Base-by-base conservation (phyloP, 768 basidiomycete species). In the Boletus pseudo-olivaceus region DNA sequence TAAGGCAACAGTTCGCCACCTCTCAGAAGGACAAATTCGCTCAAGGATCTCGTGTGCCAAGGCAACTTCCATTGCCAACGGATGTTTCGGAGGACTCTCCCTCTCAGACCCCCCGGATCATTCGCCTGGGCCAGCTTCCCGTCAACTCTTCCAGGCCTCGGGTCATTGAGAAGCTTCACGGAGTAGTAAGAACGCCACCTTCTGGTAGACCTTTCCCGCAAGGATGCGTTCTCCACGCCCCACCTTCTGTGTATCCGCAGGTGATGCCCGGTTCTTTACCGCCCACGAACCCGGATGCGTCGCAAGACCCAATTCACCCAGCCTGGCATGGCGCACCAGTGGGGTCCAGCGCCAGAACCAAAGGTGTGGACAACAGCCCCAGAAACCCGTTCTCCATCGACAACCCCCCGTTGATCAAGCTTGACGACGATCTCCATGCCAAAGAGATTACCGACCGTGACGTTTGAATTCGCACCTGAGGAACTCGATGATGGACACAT, bases 181-280 rank as follows among this genome's bases (percentile, higher is more conserved):
- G 54, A 27, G n/a, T 39, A 5, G 33, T 14, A 27, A 50, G 40
- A 7, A 37, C 27, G 37, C 8, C 27, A 15, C n/a, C 19, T n/a
- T n/a, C n/a, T 3, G 34, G 39, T 12, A 37, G 34, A 37, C 27
- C 23, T 23, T 41, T 45, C 4, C 6, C 14, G 11, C 58, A 53
- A 20, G 49, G 53, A 19, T n/a, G 47, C 8, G 42, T 66, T 34
- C 54, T 55, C 27, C 67, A 51, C 20, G 67, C 66, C 19, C 64
- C 64, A 12, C 42, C 47, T 30, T 64, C 59, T 34, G 62, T 61
- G 15, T 69, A 68, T 52, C 67, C 67, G 2, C 62, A 67, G 37
- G 46, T 57, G 17, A 68, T 68, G 67, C 67, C 67, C 17, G 67
- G 67, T 27, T 57, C 65, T 20, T 49, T 68, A 23, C 54, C 60